Conservation (phyloP, 352 stramenopile genomes). For the Globisporangium nodosum region DNA sequence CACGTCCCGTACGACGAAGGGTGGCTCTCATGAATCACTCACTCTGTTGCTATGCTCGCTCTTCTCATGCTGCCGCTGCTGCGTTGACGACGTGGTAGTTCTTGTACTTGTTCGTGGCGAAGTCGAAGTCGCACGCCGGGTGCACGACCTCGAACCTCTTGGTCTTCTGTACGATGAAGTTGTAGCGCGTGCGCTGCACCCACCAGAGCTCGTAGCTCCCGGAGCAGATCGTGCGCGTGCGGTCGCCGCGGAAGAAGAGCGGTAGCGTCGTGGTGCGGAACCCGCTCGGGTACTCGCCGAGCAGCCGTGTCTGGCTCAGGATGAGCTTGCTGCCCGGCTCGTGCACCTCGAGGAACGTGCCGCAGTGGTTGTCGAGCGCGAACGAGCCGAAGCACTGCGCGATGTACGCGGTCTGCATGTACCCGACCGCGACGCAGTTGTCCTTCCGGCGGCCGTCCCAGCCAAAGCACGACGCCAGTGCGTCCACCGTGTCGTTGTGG, state of each 20-base stretch:
- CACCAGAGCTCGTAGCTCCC: constrained; percentile 86
- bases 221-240: constrained; percentile 51
- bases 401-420: constrained; percentile 80
- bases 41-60: background rate
- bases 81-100: constrained; percentile 43
- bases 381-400: constrained; percentile 62
- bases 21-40: constrained; percentile 13
- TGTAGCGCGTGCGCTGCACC: constrained; percentile 76
- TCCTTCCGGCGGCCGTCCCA: constrained; percentile 51
- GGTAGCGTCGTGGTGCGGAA: constrained; percentile 75
- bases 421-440: constrained; percentile 70
- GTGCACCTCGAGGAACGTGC: constrained; percentile 83
- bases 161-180: constrained; percentile 79
- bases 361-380: constrained; percentile 71
- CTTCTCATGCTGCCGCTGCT: background rate
- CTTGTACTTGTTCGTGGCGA: constrained; percentile 73
- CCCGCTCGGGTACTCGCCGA: constrained; percentile 64
- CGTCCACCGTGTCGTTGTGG: constrained; percentile 70
- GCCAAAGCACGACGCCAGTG: constrained; percentile 47
- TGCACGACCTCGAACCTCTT: constrained; percentile 62
- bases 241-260: constrained; percentile 64
- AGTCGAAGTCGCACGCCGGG: constrained; percentile 77
- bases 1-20: constrained; percentile 30
- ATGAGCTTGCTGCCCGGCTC: constrained; percentile 57
- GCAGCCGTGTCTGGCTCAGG: constrained; percentile 60